Evolutionary conservation across 805 yeast genomes (phyloP).

Genomic region (Brettanomyces naardenensis): DNA sequence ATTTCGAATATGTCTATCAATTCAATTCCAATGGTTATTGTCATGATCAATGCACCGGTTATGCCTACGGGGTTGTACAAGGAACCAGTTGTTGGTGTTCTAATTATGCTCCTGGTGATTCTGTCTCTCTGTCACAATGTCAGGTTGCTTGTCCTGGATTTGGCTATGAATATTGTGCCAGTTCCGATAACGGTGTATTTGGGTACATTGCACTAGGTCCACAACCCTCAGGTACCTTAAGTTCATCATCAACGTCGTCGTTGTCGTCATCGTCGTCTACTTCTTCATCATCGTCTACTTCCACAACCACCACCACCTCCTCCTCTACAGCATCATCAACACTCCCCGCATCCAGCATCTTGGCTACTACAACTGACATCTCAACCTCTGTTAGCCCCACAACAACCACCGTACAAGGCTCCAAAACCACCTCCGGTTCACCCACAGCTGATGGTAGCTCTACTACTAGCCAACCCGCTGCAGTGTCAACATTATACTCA

Average conservation of each 20-base stretch:
- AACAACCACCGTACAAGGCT: slow-evolving; percentile 3
- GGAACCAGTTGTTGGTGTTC: slow-evolving; percentile 41
- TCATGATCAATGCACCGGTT: slow-evolving; percentile 30
- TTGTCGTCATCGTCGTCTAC: neutral
- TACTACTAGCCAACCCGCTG: slow-evolving; percentile 5
- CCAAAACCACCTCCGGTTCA: slow-evolving; percentile 8
- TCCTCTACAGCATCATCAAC: slow-evolving; percentile 6
- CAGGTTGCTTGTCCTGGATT: slow-evolving; percentile 36
- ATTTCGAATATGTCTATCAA: slow-evolving; percentile 6
- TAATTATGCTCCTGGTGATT: slow-evolving; percentile 30
- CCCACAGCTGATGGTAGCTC: too few species aligned
- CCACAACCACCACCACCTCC: neutral
- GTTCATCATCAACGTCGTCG: neutral
- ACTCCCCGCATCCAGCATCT: slow-evolving; percentile 9
- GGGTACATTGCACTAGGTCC: slow-evolving; percentile 17
- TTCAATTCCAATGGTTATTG: slow-evolving; percentile 37
- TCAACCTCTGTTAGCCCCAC: neutral
- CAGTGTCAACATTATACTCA: slow-evolving; percentile 9
- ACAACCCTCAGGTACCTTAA: neutral
- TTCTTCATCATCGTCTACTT: slow-evolving; percentile 6
- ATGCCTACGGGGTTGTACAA: slow-evolving; percentile 39
- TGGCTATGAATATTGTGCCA: slow-evolving; percentile 33
- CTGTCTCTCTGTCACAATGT: slow-evolving; percentile 31
- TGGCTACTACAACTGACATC: neutral
- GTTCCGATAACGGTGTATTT: slow-evolving; percentile 10